Conservation (phyloP, 2,329 filamentous ascomycete species). For the Aspergillus candidus region DNA sequence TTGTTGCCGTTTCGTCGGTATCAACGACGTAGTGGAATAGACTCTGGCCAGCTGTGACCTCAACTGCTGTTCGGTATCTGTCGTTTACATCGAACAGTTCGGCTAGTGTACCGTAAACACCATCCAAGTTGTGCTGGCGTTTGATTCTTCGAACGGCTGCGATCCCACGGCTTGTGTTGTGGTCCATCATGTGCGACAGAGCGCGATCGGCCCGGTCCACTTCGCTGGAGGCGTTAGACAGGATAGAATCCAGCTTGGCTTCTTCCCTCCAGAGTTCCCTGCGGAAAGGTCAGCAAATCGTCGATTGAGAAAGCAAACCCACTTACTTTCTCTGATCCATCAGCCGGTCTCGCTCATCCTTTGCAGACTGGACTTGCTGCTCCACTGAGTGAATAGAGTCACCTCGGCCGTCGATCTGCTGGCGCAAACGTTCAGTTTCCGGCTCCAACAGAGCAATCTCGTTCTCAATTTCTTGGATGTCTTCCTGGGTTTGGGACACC, state of each 20-base stretch:
- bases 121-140: slow-evolving; percentile 69
- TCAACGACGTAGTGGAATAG: slow-evolving; percentile 97
- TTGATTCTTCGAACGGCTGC: slow-evolving; percentile 81
- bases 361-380: slow-evolving; percentile 68
- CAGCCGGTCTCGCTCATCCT: slow-evolving; percentile 70
- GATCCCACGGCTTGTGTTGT: slow-evolving; percentile 76
- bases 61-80: slow-evolving; percentile 78
- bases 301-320: not conserved
- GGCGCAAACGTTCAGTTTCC: slow-evolving; percentile 64
- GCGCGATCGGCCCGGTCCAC: slow-evolving; percentile 69
- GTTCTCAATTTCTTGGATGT: slow-evolving; percentile 64
- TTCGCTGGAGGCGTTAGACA: slow-evolving; percentile 69
- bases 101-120: slow-evolving; percentile 86
- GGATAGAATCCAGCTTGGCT: slow-evolving; percentile 73
- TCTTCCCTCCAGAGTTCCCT: slow-evolving; percentile 76
- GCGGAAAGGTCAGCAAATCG: slow-evolving; percentile 7
- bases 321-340: slow-evolving; percentile 72
- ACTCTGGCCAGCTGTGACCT: slow-evolving; percentile 86
- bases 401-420: slow-evolving; percentile 71
- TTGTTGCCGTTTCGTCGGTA: slow-evolving; percentile 77
- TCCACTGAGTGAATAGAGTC: slow-evolving; percentile 66
- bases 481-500: slow-evolving; percentile 75
- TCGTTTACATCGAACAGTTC: slow-evolving; percentile 87
- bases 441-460: slow-evolving; percentile 67
- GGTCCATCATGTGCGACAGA: slow-evolving; percentile 81